Conservation (phyloP, 1,284 basidiomycete genomes). For the Ganoderma sp. region DNA sequence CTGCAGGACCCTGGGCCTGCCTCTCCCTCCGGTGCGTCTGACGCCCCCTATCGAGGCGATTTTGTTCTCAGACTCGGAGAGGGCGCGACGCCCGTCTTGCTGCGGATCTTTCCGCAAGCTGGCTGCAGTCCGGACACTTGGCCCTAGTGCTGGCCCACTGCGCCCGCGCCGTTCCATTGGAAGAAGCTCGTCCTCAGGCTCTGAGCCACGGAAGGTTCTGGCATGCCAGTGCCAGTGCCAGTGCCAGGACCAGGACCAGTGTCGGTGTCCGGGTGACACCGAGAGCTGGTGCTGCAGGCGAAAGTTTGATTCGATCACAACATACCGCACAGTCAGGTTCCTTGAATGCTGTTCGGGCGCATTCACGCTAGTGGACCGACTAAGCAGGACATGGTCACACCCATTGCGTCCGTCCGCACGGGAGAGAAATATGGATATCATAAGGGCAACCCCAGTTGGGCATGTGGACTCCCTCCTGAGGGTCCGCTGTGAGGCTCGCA, state of each 20-base stretch:
- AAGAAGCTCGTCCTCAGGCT: conserved; percentile 3
- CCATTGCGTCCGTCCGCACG: not conserved
- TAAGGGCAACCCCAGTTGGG: not conserved
- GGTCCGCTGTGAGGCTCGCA: not conserved
- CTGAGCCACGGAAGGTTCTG: conserved; percentile 2
- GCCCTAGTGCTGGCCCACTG: conserved; percentile 12
- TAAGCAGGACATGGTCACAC: not conserved
- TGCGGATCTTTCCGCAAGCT: conserved; percentile 30
- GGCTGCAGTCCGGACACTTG: conserved; percentile 3
- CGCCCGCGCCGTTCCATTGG: conserved; percentile 19
- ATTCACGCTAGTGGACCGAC: conserved; percentile 13
- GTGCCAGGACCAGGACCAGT: not conserved
- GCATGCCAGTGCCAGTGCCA: conserved; percentile 2
- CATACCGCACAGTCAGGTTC: conserved; percentile 2
- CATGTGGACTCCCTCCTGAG: not conserved
- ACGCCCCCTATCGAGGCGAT: not conserved
- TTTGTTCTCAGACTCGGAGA: not conserved
- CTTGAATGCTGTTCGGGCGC: conserved; percentile 25
- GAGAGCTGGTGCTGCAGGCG: conserved; percentile 16
- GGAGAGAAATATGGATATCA: not conserved
- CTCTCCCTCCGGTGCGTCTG: not conserved
- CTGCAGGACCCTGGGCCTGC: not conserved
- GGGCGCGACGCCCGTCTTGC: conserved; percentile 22
- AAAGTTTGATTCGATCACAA: conserved; percentile 19
- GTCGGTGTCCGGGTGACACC: conserved; percentile 6